Base-by-base conservation (phyloP, 257 asterid genomes). In the Petunia axillaris region DNA sequence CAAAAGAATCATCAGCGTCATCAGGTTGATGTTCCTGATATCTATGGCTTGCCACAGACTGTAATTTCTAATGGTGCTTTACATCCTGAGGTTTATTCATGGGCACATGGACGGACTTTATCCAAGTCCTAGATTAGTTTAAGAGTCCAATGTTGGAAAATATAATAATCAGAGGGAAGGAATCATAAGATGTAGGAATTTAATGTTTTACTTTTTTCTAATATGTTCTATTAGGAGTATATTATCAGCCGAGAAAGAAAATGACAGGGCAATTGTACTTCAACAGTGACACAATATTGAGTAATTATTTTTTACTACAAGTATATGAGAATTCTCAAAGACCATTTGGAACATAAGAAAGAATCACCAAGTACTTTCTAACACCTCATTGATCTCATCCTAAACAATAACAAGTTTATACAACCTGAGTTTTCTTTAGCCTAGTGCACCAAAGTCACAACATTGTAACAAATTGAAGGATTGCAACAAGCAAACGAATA, bases 11-110 rank as follows among this genome's bases (percentile, higher is more conserved):
- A 90, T 85, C 93, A 85, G 79, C 86, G 88, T 41, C 95, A 86
- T 86, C 94, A 85, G 48, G 62, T 81, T 25, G 91, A 87, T 43
- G 89, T 87, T 25, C 82, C 89, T 0, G 96, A 91, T 35, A 91
- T 90, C 39, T 91, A 87, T 75, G 92, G 95, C 75, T 78, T 91
- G 60, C 90, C 94, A 15, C 97, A 89, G 76, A 92, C 88, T 83
- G 84, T 91, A 89, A 65, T 94, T n/a, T 82, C 92, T 0, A 89
- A 86, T 79, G 95, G 95, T 0, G 81, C 78, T 40, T 84, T 88
- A 79, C 85, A 87, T 15, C 80, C 87, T 6, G 91, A 89, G 76
- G 89, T 88, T 1, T 89, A 86, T 75, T 82, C 89, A 0, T 93
- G 97, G 97, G 90, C 87, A 41, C 76, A 90, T 75, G 88, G 88